A percentile compares a stretch with the other conserved stretches of the same genome.
Evolutionary conservation across 2,329 filamentous ascomycete species (phyloP).

Genomic region (Trichoderma guizhouense): DNA sequence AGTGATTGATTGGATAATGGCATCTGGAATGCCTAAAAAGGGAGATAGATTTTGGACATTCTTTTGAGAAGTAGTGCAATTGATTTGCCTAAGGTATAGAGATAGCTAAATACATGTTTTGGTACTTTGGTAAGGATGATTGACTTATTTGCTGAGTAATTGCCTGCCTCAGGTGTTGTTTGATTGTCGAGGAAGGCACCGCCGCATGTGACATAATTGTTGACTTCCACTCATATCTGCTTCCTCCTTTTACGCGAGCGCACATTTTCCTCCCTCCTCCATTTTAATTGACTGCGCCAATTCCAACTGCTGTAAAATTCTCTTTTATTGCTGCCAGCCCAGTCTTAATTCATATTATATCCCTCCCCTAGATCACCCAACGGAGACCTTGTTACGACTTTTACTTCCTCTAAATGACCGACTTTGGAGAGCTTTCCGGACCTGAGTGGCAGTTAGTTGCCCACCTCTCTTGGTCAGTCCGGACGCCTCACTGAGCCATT

Average conservation of each 20-base stretch:
- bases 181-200: background rate
- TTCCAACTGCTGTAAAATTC: background rate
- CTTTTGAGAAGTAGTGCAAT: background rate
- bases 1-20: background rate
- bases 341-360: background rate
- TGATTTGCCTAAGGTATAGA: background rate
- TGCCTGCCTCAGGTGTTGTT: background rate
- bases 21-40: background rate
- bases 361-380: too few relatives aligned
- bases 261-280: background rate
- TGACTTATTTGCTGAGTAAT: background rate
- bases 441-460: background rate
- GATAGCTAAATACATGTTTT: background rate
- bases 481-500: background rate
- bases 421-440: constrained; percentile 14
- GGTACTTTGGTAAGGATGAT: background rate
- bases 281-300: background rate
- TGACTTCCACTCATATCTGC: background rate
- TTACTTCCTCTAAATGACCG: background rate
- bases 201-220: background rate
- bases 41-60: background rate
- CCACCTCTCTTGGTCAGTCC: too few relatives aligned
- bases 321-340: background rate
- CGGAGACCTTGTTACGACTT: background rate
- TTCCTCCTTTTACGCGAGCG: background rate